Evolutionary conservation across 129 eudicot genomes (phyloP).

Genomic region (Lonicera japonica): DNA sequence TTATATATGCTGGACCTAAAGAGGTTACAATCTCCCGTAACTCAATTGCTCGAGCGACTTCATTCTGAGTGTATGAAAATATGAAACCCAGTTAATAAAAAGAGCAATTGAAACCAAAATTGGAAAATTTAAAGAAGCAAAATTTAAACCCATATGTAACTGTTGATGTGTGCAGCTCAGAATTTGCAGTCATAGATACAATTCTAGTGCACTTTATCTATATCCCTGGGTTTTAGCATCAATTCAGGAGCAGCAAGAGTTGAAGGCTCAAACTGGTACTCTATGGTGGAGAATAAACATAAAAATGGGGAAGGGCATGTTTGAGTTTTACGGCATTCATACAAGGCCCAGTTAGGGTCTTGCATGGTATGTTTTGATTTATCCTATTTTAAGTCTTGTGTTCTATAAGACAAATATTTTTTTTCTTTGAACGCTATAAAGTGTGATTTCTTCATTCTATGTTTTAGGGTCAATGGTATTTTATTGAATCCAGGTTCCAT

Average conservation of each 20-base stretch:
- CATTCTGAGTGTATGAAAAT: slow-evolving; percentile 49
- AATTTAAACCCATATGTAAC: not conserved
- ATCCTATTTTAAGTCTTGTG: too few species aligned
- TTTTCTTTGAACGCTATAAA: too few species aligned
- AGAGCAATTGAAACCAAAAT: not conserved
- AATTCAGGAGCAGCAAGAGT: not conserved
- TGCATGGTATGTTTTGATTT: not conserved
- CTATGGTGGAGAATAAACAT: not conserved
- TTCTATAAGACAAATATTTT: too few species aligned
- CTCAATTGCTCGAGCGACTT: slow-evolving; percentile 89
- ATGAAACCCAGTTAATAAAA: slow-evolving; percentile 3
- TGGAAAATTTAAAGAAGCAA: not conserved
- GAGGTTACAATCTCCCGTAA: slow-evolving; percentile 96
- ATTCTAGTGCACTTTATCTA: not conserved
- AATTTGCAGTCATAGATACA: not conserved
- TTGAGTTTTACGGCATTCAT: not conserved
- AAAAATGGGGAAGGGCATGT: not conserved
- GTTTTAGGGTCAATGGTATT: too few species aligned
- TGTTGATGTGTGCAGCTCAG: not conserved
- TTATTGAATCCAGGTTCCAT: too few species aligned
- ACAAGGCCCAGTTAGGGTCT: not conserved
- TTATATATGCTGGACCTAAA: slow-evolving; percentile 98
- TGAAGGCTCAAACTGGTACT: not conserved
- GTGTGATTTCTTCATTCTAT: too few species aligned
- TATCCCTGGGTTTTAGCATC: not conserved